Evolutionary conservation across 1,284 basidiomycete genomes (phyloP).

Genomic region (Singerocomus inundabilis): DNA sequence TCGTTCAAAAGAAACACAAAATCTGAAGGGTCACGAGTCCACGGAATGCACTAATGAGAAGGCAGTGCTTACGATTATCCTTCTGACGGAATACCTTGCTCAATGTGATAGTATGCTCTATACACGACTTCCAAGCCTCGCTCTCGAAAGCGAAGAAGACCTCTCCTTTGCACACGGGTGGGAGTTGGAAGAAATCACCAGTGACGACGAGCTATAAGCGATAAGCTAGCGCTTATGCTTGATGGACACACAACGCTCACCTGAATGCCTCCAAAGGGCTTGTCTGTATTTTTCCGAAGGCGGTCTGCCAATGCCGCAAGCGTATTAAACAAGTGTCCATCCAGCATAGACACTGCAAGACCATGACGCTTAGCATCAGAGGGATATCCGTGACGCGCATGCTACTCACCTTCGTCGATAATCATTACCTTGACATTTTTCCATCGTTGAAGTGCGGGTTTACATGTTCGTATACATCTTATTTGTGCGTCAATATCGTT

Average conservation of each 20-base stretch:
- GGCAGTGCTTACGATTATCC: conserved; percentile 40
- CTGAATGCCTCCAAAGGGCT: conserved; percentile 83
- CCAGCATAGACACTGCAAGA: conserved; percentile 79
- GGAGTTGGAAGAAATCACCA: conserved; percentile 88
- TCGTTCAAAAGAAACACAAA: conserved; percentile 73
- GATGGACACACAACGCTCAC: conserved; percentile 32
- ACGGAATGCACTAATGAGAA: not conserved
- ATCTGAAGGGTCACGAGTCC: conserved; percentile 34
- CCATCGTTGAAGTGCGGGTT: conserved; percentile 61
- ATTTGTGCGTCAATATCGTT: conserved; percentile 58
- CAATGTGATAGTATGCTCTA: conserved; percentile 69
- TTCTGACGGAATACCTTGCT: conserved; percentile 72
- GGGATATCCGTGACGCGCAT: not conserved
- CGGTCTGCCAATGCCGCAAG: conserved; percentile 49
- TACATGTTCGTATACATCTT: conserved; percentile 49
- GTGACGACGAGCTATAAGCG: conserved; percentile 62
- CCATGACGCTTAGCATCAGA: not conserved
- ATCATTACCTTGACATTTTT: conserved; percentile 68
- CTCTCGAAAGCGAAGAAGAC: conserved; percentile 76
- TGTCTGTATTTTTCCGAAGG: conserved; percentile 53
- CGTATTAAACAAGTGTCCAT: conserved; percentile 74
- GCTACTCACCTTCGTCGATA: conserved; percentile 71
- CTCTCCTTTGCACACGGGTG: conserved; percentile 56
- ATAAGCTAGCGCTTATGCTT: not conserved
- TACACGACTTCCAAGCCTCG: conserved; percentile 65